phyloP scores from a whole-genome alignment of 179 eudicot genomes.

The Amaranthus tricolor region DNA sequence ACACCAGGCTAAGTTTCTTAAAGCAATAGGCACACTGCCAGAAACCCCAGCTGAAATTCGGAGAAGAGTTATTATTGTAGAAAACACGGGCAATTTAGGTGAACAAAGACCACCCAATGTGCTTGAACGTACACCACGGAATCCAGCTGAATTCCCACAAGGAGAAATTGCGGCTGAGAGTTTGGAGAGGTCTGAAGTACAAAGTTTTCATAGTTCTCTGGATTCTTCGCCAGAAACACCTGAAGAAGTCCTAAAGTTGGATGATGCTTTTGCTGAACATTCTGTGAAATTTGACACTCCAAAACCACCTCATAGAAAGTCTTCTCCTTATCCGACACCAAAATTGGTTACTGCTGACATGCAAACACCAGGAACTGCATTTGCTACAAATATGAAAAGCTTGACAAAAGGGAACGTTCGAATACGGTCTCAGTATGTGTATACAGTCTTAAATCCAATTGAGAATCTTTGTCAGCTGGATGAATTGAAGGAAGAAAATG shows the following conservation, averaged over 20 bases:
- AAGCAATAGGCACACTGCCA: conserved; percentile 79
- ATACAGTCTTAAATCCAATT: conserved; percentile 54
- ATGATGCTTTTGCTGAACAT: conserved; percentile 31
- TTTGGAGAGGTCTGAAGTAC: conserved; percentile 18
- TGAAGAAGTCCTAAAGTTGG: conserved; percentile 23
- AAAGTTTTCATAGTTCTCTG: conserved; percentile 32
- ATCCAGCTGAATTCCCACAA: conserved; percentile 23
- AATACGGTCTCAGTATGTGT: conserved; percentile 82
- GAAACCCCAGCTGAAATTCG: conserved; percentile 77
- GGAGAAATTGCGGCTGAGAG: conserved; percentile 37
- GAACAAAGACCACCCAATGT: conserved; percentile 21
- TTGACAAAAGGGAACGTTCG: conserved; percentile 46
- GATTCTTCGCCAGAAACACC: conserved; percentile 49
- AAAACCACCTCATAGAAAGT: conserved; percentile 39
- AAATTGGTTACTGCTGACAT: conserved; percentile 64
- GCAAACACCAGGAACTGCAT: conserved; percentile 96
- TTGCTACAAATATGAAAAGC: conserved; percentile 46
- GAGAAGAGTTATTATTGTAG: conserved; percentile 31
- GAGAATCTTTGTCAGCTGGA: conserved; percentile 40
- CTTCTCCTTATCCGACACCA: conserved; percentile 86
- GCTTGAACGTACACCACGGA: conserved; percentile 19
- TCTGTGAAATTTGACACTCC: conserved; percentile 33
- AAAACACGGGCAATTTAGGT: conserved; percentile 26
- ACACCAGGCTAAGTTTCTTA: conserved; percentile 68
- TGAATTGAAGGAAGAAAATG: conserved; percentile 35